Conservation (phyloP, 106 monocot species). For the Xerophyta viscosa region DNA sequence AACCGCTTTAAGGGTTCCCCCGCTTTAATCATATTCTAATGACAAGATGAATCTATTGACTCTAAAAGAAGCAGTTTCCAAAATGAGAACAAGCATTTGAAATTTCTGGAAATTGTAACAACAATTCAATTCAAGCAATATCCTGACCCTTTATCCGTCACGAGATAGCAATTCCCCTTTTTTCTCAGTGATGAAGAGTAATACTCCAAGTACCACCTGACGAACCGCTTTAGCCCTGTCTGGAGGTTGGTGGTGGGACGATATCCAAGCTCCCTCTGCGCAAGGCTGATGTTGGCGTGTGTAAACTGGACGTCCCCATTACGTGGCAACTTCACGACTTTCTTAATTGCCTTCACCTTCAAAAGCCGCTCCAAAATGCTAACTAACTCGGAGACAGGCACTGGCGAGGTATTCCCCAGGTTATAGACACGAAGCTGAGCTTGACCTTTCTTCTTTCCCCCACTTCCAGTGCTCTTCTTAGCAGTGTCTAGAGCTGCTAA, state of each 20-base stretch:
- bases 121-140: neutral
- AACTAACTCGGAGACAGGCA: slow-evolving; percentile 15
- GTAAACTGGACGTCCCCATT: slow-evolving; percentile 20
- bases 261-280: slow-evolving; percentile 15
- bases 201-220: slow-evolving; percentile 13
- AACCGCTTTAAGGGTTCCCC: too few relatives aligned
- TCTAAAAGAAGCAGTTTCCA: too few relatives aligned
- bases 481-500: slow-evolving; percentile 8
- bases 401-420: slow-evolving; percentile 19
- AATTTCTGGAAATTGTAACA: neutral
- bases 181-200: slow-evolving; percentile 5
- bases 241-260: slow-evolving; percentile 10
- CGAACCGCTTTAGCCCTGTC: slow-evolving; percentile 17
- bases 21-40: too few relatives aligned
- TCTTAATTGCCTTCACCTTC: slow-evolving; percentile 15
- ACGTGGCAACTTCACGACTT: slow-evolving; percentile 15
- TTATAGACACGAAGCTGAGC: slow-evolving; percentile 16
- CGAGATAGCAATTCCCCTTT: neutral
- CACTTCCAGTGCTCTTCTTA: slow-evolving; percentile 13
- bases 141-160: slow-evolving; percentile 3
- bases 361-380: slow-evolving; percentile 17
- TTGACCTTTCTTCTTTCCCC: slow-evolving; percentile 15
- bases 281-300: slow-evolving; percentile 16
- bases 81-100: neutral
- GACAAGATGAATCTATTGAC: neutral